phyloP scores from a whole-genome alignment of 768 basidiomycete species.

The Lactarius evosmus region DNA sequence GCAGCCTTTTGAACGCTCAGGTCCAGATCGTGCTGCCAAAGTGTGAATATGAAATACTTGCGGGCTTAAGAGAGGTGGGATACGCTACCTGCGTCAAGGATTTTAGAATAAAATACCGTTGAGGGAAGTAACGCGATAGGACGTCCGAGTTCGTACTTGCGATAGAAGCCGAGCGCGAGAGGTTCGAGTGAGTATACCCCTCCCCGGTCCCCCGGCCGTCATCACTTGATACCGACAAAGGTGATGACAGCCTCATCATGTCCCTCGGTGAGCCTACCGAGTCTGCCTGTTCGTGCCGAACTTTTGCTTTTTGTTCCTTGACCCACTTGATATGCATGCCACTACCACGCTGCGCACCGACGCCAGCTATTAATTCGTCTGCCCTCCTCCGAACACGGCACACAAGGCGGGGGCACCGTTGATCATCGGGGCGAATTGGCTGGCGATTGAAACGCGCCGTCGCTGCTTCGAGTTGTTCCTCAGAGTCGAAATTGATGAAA shows the following conservation, averaged over 20 bases:
- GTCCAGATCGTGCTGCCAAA: constrained; percentile 66
- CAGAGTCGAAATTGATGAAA: constrained; percentile 82
- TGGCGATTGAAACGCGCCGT: constrained; percentile 71
- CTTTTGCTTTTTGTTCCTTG: constrained; percentile 53
- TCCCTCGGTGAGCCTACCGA: constrained; percentile 22
- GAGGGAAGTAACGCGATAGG: constrained; percentile 71
- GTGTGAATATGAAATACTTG: not conserved
- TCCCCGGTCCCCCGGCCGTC: constrained; percentile 33
- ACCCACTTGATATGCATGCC: constrained; percentile 84
- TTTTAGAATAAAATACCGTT: constrained; percentile 91
- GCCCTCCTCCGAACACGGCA: constrained; percentile 78
- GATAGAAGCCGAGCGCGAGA: constrained; percentile 66
- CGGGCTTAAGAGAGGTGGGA: not conserved
- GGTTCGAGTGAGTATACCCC: constrained; percentile 43
- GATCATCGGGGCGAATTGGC: constrained; percentile 65
- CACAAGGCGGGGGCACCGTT: constrained; percentile 71
- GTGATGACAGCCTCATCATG: constrained; percentile 25
- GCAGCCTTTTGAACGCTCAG: constrained; percentile 71
- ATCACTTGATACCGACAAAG: constrained; percentile 41
- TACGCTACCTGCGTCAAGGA: constrained; percentile 69
- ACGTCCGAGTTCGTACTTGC: constrained; percentile 84
- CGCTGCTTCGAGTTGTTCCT: constrained; percentile 58
- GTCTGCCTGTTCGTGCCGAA: constrained; percentile 25
- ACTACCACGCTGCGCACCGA: constrained; percentile 84
- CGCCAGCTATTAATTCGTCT: constrained; percentile 86